phyloP scores from a whole-genome alignment of 169 alveolate species.

The Cryptosporidium meleagridis region DNA sequence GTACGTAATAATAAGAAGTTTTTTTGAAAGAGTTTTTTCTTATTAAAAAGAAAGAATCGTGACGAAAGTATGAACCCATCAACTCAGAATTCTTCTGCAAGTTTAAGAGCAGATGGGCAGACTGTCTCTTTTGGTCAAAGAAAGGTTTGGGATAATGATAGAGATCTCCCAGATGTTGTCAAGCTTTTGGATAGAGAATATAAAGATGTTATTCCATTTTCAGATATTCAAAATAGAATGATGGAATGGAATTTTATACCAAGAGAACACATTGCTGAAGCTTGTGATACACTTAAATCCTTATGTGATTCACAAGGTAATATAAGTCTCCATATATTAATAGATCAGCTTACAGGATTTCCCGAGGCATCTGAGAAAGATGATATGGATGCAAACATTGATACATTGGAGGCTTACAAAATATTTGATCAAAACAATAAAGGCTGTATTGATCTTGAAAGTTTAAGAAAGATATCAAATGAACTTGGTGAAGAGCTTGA shows the following conservation, averaged over 20 bases:
- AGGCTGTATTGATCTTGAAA: slow-evolving; percentile 65
- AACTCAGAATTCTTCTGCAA: slow-evolving; percentile 70
- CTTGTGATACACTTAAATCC: slow-evolving; percentile 69
- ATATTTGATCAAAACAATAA: slow-evolving; percentile 53
- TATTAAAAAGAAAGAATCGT: not conserved
- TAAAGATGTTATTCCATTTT: slow-evolving; percentile 57
- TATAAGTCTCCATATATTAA: slow-evolving; percentile 52
- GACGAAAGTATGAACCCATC: slow-evolving; percentile 56
- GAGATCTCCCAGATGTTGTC: slow-evolving; percentile 71
- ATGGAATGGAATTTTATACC: slow-evolving; percentile 74
- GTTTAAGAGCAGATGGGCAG: slow-evolving; percentile 69
- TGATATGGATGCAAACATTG: slow-evolving; percentile 72
- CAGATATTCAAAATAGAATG: slow-evolving; percentile 64
- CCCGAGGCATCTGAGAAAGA: slow-evolving; percentile 69
- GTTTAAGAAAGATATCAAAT: slow-evolving; percentile 43
- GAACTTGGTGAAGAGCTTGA: slow-evolving; percentile 74
- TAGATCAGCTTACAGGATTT: slow-evolving; percentile 69
- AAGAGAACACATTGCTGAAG: slow-evolving; percentile 58
- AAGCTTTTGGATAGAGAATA: slow-evolving; percentile 58
- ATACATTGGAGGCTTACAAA: slow-evolving; percentile 72
- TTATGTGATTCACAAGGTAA: slow-evolving; percentile 66
- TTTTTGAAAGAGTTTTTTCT: slow-evolving; percentile 5
- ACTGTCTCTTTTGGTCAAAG: slow-evolving; percentile 74
- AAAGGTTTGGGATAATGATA: slow-evolving; percentile 66
- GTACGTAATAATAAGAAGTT: not conserved